Conservation (phyloP, 2,329 filamentous ascomycete genomes). For the Hymenoscyphus linearis region DNA sequence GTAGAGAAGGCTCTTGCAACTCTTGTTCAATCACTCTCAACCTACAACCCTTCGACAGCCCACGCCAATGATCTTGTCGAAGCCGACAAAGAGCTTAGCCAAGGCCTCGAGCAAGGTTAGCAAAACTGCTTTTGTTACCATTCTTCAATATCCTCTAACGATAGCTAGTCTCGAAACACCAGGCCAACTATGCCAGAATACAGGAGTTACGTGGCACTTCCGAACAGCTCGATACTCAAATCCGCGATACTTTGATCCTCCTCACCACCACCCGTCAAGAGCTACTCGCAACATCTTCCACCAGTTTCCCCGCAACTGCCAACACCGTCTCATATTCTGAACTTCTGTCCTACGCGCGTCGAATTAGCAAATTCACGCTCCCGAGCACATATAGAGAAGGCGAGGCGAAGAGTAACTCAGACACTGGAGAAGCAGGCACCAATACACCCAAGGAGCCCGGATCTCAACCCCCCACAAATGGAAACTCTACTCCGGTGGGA, state of each 20-base stretch:
- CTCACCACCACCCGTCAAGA: slow-evolving; percentile 70
- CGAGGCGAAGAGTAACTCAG: slow-evolving; percentile 9
- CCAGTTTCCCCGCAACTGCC: slow-evolving; percentile 45
- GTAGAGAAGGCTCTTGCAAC: slow-evolving; percentile 61
- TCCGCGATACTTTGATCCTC: slow-evolving; percentile 63
- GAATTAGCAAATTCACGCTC: slow-evolving; percentile 74
- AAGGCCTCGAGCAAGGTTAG: slow-evolving; percentile 60
- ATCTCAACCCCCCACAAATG: slow-evolving; percentile 26
- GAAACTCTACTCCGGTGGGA: slow-evolving; percentile 22
- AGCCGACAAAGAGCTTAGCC: slow-evolving; percentile 63
- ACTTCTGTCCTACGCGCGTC: slow-evolving; percentile 70
- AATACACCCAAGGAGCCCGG: slow-evolving; percentile 20
- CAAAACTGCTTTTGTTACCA: slow-evolving; percentile 4
- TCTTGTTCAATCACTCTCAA: slow-evolving; percentile 73
- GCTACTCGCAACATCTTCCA: slow-evolving; percentile 58
- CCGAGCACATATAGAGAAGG: slow-evolving; percentile 38
- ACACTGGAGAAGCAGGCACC: slow-evolving; percentile 13
- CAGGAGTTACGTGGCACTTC: slow-evolving; percentile 62
- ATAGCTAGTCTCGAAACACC: slow-evolving; percentile 63
- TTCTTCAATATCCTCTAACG: background rate
- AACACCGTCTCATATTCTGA: slow-evolving; percentile 63
- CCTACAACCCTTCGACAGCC: slow-evolving; percentile 69
- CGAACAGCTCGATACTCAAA: slow-evolving; percentile 61
- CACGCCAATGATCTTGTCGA: slow-evolving; percentile 64
- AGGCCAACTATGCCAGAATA: slow-evolving; percentile 67